Percentiles rank a stretch among this genome's conserved stretches.
Conservation (phyloP, 768 basidiomycete species). For the Calocybe gangraenosa region DNA sequence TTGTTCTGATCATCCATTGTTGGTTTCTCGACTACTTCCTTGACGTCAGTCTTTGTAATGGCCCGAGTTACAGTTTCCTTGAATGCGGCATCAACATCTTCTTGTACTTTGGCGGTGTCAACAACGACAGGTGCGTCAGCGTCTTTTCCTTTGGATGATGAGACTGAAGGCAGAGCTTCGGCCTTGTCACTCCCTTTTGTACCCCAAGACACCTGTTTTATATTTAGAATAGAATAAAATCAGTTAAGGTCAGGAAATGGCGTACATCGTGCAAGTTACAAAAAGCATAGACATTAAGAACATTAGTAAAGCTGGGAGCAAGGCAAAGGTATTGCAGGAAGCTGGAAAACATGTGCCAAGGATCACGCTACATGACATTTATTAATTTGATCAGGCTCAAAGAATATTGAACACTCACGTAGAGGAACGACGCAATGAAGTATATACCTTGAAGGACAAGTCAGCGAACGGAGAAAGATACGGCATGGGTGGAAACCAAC, state of each 20-base stretch:
- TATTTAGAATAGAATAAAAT: slow-evolving; percentile 1
- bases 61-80: slow-evolving; percentile 90
- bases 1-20: slow-evolving; percentile 87
- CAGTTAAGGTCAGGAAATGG: slow-evolving; percentile 3
- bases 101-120: slow-evolving; percentile 76
- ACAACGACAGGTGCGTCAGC: slow-evolving; percentile 78
- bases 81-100: slow-evolving; percentile 88
- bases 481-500: slow-evolving; percentile 30
- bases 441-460: slow-evolving; percentile 56
- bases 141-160: slow-evolving; percentile 77
- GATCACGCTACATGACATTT: slow-evolving; percentile 62
- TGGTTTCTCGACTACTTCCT: slow-evolving; percentile 71
- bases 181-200: slow-evolving; percentile 95
- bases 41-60: slow-evolving; percentile 65
- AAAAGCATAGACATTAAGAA: slow-evolving; percentile 95
- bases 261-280: slow-evolving; percentile 90
- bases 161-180: slow-evolving; percentile 85
- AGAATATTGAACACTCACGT: slow-evolving; percentile 45
- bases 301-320: slow-evolving; percentile 91
- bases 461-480: slow-evolving; percentile 4
- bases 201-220: slow-evolving; percentile 78
- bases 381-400: not conserved
- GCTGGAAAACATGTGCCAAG: slow-evolving; percentile 97
- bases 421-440: slow-evolving; percentile 78
- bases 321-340: slow-evolving; percentile 88